Evolutionary conservation across 192 early-diverging fungal species (phyloP).

Genomic region (Coemansia sp.): DNA sequence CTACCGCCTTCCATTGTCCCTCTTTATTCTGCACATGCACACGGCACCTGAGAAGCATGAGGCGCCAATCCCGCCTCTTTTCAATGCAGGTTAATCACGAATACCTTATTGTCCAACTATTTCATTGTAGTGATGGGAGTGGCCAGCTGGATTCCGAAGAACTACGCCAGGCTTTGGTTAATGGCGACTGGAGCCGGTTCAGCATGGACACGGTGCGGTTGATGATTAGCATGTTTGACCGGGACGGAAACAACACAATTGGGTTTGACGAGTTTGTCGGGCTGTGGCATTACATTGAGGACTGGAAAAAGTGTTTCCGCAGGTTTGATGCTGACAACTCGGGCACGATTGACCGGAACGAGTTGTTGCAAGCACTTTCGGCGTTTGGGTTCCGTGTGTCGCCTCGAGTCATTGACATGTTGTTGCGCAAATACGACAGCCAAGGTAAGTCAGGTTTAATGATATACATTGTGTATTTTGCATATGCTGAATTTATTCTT

Average conservation of each 20-base stretch:
- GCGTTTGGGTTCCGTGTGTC: slow-evolving; percentile 79
- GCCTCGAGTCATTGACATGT: slow-evolving; percentile 59
- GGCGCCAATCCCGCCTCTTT: neutral
- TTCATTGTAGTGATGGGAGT: slow-evolving; percentile 55
- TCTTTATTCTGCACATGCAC: slow-evolving; percentile 4
- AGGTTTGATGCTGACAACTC: slow-evolving; percentile 73
- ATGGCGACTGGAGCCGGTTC: slow-evolving; percentile 77
- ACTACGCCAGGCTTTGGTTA: slow-evolving; percentile 70
- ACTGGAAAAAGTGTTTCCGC: slow-evolving; percentile 78
- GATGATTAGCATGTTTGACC: slow-evolving; percentile 80
- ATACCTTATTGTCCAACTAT: neutral
- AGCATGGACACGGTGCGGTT: slow-evolving; percentile 78
- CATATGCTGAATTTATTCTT: neutral
- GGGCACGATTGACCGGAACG: slow-evolving; percentile 70
- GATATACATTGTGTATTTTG: slow-evolving; percentile 47
- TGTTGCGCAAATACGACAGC: slow-evolving; percentile 76
- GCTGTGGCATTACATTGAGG: slow-evolving; percentile 78
- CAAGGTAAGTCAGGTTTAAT: slow-evolving; percentile 73
- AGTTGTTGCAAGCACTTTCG: slow-evolving; percentile 67
- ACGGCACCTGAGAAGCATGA: neutral
- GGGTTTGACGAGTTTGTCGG: slow-evolving; percentile 73
- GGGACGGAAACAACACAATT: slow-evolving; percentile 77
- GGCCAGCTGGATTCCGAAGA: slow-evolving; percentile 70
- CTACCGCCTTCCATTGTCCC: neutral
- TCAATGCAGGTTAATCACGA: neutral